These are phyloP conservation scores for Taxawa tesnikishii DNA, from an alignment of 2,329 filamentous ascomycete genomes.

Conservation along the genomic window DNA sequence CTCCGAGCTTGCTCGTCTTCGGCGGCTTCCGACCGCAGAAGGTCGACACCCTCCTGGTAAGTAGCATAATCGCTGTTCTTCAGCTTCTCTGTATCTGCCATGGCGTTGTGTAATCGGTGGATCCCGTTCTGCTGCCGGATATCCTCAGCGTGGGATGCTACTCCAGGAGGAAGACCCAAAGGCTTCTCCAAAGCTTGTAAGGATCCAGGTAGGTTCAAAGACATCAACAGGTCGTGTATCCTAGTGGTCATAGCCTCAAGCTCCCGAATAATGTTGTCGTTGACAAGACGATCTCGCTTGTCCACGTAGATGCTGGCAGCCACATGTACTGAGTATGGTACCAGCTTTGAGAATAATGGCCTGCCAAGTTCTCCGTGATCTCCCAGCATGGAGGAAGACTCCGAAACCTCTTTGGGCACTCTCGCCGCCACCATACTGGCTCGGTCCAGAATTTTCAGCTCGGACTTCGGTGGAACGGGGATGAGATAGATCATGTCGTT, in stretches of 20 bases:
- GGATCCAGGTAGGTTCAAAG: constrained; percentile 79
- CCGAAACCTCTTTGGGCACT: constrained; percentile 68
- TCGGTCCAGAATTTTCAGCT: constrained; percentile 73
- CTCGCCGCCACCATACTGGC: constrained; percentile 78
- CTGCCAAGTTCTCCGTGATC: constrained; percentile 70
- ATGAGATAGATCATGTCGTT: constrained; percentile 92
- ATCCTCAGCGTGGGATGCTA: constrained; percentile 87
- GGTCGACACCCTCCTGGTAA: constrained; percentile 71
- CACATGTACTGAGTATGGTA: constrained; percentile 90
- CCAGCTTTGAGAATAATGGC: constrained; percentile 78
- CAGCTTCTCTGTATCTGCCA: constrained; percentile 84
- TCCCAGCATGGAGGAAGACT: constrained; percentile 68
- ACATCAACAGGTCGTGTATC: constrained; percentile 66
- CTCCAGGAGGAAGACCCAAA: constrained; percentile 69
- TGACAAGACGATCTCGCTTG: constrained; percentile 77
- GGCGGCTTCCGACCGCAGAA: constrained; percentile 66
- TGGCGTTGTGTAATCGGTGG: constrained; percentile 61
- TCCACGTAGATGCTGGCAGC: constrained; percentile 94
- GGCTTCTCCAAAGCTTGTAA: constrained; percentile 92
- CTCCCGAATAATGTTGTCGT: constrained; percentile 74
- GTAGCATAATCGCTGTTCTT: constrained; percentile 64
- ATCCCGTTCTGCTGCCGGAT: constrained; percentile 83
- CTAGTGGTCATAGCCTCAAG: constrained; percentile 70
- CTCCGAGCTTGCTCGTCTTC: constrained; percentile 67
- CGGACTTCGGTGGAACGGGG: constrained; percentile 74